Conservation (phyloP, 768 basidiomycete genomes). For the Lyophyllum shimeji region DNA sequence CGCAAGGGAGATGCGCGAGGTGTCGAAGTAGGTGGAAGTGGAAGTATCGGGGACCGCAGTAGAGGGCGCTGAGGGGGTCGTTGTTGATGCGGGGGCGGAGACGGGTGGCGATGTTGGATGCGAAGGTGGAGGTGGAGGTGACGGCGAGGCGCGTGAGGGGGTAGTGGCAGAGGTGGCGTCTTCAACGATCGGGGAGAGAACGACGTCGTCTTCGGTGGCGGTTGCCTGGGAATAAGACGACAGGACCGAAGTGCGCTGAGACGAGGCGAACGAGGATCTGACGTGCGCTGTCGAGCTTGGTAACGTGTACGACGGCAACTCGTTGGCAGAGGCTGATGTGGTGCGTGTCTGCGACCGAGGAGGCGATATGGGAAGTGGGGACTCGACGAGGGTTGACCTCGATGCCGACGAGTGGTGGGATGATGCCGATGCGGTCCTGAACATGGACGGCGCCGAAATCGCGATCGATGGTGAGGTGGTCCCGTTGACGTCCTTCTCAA, state of each 20-base stretch:
- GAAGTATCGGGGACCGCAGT: constrained; percentile 12
- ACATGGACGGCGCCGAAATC: neutral
- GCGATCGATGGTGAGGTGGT: neutral
- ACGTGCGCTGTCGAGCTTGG: neutral
- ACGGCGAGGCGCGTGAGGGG: neutral
- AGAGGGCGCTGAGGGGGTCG: constrained; percentile 9
- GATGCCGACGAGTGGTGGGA: neutral
- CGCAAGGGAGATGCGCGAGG: constrained; percentile 31
- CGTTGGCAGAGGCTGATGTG: too few relatives aligned
- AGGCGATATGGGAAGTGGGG: too few relatives aligned
- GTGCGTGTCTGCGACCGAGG: too few relatives aligned
- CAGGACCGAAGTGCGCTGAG: constrained; percentile 5
- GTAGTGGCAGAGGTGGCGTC: neutral
- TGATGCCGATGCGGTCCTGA: neutral
- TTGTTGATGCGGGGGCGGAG: neutral
- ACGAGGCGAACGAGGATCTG: constrained; percentile 1
- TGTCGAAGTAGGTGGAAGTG: constrained; percentile 23
- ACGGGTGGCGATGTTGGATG: neutral
- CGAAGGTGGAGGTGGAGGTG: neutral
- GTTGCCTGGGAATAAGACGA: constrained; percentile 10
- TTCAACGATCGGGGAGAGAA: neutral
- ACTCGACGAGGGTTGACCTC: too few relatives aligned
- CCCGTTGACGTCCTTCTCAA: neutral
- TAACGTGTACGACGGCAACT: too few relatives aligned
- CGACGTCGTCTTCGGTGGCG: neutral